These are phyloP conservation scores for Candida lessepsii DNA, from an alignment of 805 yeast genomes.

Conservation along the genomic window DNA sequence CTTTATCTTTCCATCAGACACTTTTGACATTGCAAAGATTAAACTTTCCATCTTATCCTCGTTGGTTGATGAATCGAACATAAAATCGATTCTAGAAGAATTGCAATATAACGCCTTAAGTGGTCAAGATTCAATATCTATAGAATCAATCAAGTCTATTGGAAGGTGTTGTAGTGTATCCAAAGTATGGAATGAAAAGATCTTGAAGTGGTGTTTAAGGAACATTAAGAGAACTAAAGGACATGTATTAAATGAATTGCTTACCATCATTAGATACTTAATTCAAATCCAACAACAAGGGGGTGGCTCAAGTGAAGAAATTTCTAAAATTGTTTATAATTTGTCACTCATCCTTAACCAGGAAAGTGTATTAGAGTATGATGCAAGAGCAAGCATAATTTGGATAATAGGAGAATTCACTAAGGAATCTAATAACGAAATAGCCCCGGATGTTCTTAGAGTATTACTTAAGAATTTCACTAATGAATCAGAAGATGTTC, in stretches of 20 bases:
- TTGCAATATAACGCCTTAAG: constrained; percentile 50
- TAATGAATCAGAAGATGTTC: constrained; percentile 53
- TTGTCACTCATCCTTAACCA: constrained; percentile 36
- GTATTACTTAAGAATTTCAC: constrained; percentile 52
- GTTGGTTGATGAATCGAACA: constrained; percentile 54
- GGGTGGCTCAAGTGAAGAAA: constrained; percentile 26
- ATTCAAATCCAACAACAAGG: constrained; percentile 53
- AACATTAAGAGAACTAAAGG: constrained; percentile 39
- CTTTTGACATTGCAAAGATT: constrained; percentile 37
- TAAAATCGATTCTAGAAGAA: constrained; percentile 54
- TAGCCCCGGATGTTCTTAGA: constrained; percentile 79
- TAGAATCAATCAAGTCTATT: constrained; percentile 58
- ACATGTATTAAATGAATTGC: constrained; percentile 56
- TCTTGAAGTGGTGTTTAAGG: constrained; percentile 63
- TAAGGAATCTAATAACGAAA: constrained; percentile 26
- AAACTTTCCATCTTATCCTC: constrained; percentile 64
- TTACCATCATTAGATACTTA: constrained; percentile 69
- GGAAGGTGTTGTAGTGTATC: constrained; percentile 56
- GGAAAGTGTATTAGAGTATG: constrained; percentile 24
- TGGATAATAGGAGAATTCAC: constrained; percentile 91
- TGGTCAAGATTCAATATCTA: constrained; percentile 23
- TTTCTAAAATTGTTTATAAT: constrained; percentile 54
- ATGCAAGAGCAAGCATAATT: constrained; percentile 77
- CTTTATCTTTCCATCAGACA: constrained; percentile 57
- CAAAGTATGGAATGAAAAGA: constrained; percentile 48